Conservation (phyloP, 192 early-diverging fungal genomes). For the Backusella luteola region DNA sequence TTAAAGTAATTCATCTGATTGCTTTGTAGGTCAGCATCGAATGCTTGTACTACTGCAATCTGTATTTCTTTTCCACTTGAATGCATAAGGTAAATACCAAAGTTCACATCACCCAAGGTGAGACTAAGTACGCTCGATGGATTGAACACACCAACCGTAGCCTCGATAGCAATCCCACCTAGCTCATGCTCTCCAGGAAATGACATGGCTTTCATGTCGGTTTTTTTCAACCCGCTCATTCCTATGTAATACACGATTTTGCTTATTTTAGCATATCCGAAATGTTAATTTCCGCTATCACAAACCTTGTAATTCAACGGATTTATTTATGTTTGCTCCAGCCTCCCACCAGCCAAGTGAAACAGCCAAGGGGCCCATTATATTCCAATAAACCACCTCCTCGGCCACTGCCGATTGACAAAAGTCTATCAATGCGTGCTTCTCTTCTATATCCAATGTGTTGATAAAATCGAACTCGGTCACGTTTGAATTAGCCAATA, state of each 20-base stretch:
- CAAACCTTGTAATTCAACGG: constrained; percentile 17
- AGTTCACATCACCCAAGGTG: constrained; percentile 33
- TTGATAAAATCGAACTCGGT: constrained; percentile 27
- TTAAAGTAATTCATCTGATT: constrained; percentile 29
- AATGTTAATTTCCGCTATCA: neutral
- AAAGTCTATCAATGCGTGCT: constrained; percentile 15
- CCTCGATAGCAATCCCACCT: constrained; percentile 27
- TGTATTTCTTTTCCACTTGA: constrained; percentile 19
- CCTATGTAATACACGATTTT: constrained; percentile 10
- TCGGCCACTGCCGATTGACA: constrained; percentile 15
- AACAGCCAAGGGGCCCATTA: constrained; percentile 6
- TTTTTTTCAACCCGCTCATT: constrained; percentile 34
- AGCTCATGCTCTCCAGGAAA: constrained; percentile 32
- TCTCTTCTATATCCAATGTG: constrained; percentile 13
- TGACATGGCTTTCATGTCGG: constrained; percentile 21
- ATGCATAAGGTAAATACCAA: constrained; percentile 32
- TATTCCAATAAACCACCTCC: constrained; percentile 5
- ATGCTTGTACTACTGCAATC: constrained; percentile 32
- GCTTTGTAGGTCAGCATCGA: constrained; percentile 23
- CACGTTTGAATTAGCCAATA: neutral
- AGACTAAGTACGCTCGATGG: constrained; percentile 35
- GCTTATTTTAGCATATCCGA: neutral
- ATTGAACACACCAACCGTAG: constrained; percentile 31
- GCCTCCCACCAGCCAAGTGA: neutral
- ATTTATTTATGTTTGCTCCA: neutral